These are phyloP conservation scores for Antitrichia curtipendula DNA, from an alignment of 225 moss, liverwort and hornwort species.

Conservation along the genomic window DNA sequence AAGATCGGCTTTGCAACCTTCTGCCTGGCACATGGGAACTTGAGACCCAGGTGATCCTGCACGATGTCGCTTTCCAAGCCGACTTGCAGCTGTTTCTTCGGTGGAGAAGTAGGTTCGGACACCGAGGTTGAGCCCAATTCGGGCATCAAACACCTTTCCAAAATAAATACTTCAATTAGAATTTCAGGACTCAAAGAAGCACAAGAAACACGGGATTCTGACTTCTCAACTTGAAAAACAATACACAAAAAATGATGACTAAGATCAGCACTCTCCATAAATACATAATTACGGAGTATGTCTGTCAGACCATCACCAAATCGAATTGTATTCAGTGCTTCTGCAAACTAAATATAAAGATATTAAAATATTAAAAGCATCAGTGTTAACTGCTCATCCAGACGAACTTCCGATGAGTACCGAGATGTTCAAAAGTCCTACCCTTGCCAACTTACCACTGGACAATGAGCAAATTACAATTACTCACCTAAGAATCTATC, in stretches of 20 bases:
- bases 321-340: not conserved
- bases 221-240: not conserved
- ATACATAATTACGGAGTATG: not conserved
- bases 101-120: slow-evolving; percentile 93
- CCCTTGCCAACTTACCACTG: not conserved
- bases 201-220: not conserved
- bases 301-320: not conserved
- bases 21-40: slow-evolving; percentile 82
- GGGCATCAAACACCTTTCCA: slow-evolving; percentile 42
- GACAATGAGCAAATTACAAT: not conserved
- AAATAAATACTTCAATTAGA: not conserved
- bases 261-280: not conserved
- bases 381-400: not conserved
- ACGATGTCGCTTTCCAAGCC: slow-evolving; percentile 71
- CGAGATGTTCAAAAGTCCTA: not conserved
- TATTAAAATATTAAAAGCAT: not conserved
- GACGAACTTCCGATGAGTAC: not conserved
- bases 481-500: not conserved
- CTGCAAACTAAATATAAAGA: not conserved
- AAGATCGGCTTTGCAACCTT: slow-evolving; percentile 89
- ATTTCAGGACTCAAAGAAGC: not conserved
- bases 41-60: slow-evolving; percentile 86
- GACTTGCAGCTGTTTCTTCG: slow-evolving; percentile 73
- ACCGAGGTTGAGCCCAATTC: slow-evolving; percentile 92
- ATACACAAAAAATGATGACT: not conserved